Conservation (phyloP, 2,329 filamentous ascomycete genomes). For the Juglanconis sp. region DNA sequence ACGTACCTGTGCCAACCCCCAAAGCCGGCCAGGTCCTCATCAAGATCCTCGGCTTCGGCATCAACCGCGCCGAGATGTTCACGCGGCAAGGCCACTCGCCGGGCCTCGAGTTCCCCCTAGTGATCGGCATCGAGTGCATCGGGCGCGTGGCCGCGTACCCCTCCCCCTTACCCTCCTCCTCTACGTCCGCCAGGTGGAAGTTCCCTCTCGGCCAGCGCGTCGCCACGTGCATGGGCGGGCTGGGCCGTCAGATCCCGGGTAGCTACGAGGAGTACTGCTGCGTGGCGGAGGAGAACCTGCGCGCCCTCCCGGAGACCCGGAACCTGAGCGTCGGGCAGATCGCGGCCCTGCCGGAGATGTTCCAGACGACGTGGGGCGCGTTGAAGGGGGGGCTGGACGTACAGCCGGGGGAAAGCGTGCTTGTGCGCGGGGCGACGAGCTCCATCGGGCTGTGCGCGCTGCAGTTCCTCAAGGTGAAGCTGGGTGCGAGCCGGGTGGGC, state of each 20-base stretch:
- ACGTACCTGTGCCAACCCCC: slow-evolving; percentile 35
- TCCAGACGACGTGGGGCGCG: slow-evolving; percentile 46
- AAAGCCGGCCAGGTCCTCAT: slow-evolving; percentile 37
- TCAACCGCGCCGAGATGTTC: slow-evolving; percentile 44
- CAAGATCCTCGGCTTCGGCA: slow-evolving; percentile 40
- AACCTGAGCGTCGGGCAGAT: slow-evolving; percentile 30
- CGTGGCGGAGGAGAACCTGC: slow-evolving; percentile 38
- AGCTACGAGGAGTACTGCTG: slow-evolving; percentile 48
- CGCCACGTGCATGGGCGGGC: slow-evolving; percentile 46
- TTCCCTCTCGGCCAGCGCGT: slow-evolving; percentile 39
- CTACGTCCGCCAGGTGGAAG: slow-evolving; percentile 22
- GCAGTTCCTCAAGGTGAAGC: slow-evolving; percentile 36
- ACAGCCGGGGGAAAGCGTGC: slow-evolving; percentile 36
- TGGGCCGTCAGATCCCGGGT: slow-evolving; percentile 44
- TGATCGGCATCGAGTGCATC: slow-evolving; percentile 45
- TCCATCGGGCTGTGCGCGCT: slow-evolving; percentile 45
- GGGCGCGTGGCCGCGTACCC: slow-evolving; percentile 38
- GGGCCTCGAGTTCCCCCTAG: slow-evolving; percentile 37
- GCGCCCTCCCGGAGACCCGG: slow-evolving; percentile 27
- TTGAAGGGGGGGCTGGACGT: slow-evolving; percentile 37
- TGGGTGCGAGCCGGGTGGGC: slow-evolving; percentile 35
- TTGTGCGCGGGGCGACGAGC: slow-evolving; percentile 49
- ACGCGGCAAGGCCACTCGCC: slow-evolving; percentile 42
- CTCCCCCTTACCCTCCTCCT: slow-evolving; percentile 24
- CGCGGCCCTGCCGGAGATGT: slow-evolving; percentile 47